A percentile compares a stretch with the other conserved stretches of the same genome.
Conservation (phyloP, 441 rosid genomes). For the Mallotus japonicus region DNA sequence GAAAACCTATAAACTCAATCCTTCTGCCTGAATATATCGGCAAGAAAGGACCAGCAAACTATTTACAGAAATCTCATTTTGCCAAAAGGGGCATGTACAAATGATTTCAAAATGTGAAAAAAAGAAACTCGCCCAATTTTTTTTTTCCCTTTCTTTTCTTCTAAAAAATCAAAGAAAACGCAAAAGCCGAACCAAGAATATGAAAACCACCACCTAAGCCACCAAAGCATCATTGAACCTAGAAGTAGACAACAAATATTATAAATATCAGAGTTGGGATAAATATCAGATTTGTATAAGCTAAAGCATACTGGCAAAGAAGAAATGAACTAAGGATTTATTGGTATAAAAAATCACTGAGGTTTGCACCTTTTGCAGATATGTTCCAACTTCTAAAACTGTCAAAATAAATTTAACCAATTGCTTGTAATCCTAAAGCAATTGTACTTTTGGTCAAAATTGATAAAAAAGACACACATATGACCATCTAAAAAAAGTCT, state of each 20-base stretch:
- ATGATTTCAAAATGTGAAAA: slow-evolving; percentile 18
- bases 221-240: slow-evolving; percentile 33
- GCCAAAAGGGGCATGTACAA: slow-evolving; percentile 24
- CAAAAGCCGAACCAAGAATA: slow-evolving; percentile 23
- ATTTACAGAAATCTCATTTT: slow-evolving; percentile 40
- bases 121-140: slow-evolving; percentile 8
- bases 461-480: too few relatives aligned
- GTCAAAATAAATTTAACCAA: too few relatives aligned
- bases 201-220: slow-evolving; percentile 31
- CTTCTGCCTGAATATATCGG: slow-evolving; percentile 19
- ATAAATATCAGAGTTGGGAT: slow-evolving; percentile 6
- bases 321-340: neutral
- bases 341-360: too few relatives aligned
- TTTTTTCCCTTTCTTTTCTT: neutral
- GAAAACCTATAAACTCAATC: slow-evolving; percentile 32
- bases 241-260: slow-evolving; percentile 10
- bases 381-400: too few relatives aligned
- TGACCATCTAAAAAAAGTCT: too few relatives aligned
- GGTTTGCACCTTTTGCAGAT: too few relatives aligned
- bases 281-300: too few relatives aligned
- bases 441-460: too few relatives aligned
- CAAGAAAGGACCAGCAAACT: slow-evolving; percentile 29
- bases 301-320: too few relatives aligned
- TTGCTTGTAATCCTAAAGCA: too few relatives aligned
- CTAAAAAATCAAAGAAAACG: neutral